A percentile compares a stretch with the other conserved stretches of the same genome.
phyloP scores from a whole-genome alignment of 2,329 filamentous ascomycete genomes.

The Cadophora malorum region DNA sequence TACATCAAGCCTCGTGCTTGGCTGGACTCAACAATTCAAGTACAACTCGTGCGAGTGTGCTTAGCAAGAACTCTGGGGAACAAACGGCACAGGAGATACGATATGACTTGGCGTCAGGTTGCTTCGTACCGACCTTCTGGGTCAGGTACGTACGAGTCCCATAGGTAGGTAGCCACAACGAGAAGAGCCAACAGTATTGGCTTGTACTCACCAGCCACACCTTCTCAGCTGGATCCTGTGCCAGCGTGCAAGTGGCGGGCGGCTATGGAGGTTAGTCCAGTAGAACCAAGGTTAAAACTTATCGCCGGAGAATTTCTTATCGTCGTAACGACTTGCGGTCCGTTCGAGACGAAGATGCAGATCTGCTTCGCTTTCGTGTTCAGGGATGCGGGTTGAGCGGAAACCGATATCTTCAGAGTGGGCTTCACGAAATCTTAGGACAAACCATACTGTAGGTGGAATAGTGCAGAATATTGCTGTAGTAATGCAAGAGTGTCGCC shows the following conservation, averaged over 20 bases:
- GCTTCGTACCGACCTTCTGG: constrained; percentile 7
- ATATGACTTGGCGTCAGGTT: not conserved
- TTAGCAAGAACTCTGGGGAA: not conserved
- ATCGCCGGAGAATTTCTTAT: constrained; percentile 13
- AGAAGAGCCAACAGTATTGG: not conserved
- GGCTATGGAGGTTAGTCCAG: not conserved
- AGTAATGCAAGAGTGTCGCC: not conserved
- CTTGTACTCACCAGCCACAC: constrained; percentile 10
- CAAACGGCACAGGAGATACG: not conserved
- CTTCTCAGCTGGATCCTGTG: not conserved
- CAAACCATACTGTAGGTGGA: too few relatives aligned
- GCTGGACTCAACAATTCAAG: not conserved
- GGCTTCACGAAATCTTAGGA: too few relatives aligned
- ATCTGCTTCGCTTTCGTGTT: not conserved
- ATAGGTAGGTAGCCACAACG: not conserved
- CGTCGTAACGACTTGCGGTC: not conserved
- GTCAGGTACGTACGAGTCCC: not conserved
- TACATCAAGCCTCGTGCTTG: not conserved
- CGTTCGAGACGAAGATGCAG: not conserved
- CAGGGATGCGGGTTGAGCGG: not conserved
- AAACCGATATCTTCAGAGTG: not conserved
- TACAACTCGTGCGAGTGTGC: not conserved
- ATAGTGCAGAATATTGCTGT: not conserved
- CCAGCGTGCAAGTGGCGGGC: not conserved
- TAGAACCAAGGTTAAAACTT: not conserved